These are phyloP conservation scores for Exophiala bonariae DNA, from an alignment of 2,329 filamentous ascomycete species.

Conservation along the genomic window DNA sequence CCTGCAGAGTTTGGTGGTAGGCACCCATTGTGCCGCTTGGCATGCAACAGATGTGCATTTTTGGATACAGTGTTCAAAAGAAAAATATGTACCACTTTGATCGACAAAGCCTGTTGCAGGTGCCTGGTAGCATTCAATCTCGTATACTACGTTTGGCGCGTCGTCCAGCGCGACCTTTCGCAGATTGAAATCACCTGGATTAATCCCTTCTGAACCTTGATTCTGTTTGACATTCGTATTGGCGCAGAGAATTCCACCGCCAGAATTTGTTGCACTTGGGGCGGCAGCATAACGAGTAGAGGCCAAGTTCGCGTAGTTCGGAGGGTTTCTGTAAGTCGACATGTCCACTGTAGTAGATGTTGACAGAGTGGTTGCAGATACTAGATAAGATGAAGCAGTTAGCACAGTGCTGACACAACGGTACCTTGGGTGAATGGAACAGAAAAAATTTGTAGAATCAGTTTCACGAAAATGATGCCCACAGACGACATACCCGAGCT, in stretches of 20 bases:
- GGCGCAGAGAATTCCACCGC: constrained; percentile 7
- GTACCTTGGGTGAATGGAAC: too few relatives aligned
- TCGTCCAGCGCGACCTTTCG: constrained; percentile 16
- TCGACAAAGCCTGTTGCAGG: neutral
- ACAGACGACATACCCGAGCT: too few relatives aligned
- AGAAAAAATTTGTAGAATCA: too few relatives aligned
- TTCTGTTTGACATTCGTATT: constrained; percentile 7
- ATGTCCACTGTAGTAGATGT: neutral
- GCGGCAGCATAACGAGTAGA: neutral
- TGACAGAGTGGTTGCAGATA: too few relatives aligned
- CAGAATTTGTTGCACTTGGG: neutral
- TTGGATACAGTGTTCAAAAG: constrained; percentile 16
- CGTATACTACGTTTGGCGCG: constrained; percentile 8
- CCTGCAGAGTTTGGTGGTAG: neutral
- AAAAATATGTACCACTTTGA: neutral
- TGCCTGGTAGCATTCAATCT: constrained; percentile 19
- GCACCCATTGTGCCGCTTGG: too few relatives aligned
- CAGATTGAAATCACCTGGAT: constrained; percentile 17
- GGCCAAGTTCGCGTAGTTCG: constrained; percentile 8
- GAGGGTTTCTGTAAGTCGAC: neutral
- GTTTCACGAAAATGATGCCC: too few relatives aligned
- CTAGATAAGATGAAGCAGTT: too few relatives aligned
- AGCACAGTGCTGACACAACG: too few relatives aligned
- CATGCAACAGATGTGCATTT: constrained; percentile 1
- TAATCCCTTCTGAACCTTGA: constrained; percentile 4